Evolutionary conservation across 202 grass and related monocot species (phyloP).

Genomic region (Carex arenaria): DNA sequence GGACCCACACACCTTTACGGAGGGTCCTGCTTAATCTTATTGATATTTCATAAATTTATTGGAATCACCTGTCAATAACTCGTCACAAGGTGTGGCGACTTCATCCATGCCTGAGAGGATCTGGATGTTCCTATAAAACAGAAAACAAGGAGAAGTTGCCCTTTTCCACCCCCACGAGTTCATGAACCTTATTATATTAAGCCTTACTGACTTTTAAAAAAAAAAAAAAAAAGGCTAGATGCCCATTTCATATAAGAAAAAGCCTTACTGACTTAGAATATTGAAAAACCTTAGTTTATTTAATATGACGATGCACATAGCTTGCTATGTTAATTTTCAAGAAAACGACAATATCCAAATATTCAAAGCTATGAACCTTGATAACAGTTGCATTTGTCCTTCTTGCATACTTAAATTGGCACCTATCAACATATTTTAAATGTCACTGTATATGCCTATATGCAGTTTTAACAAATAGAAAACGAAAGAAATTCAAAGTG

Average conservation of each 20-base stretch:
- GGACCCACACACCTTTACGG: too few relatives aligned
- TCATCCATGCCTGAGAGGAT: constrained; percentile 1
- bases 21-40: background rate
- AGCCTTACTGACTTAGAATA: background rate
- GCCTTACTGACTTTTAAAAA: too few relatives aligned
- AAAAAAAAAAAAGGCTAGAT: too few relatives aligned
- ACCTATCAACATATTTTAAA: background rate
- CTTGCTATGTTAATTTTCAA: background rate
- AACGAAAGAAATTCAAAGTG: background rate
- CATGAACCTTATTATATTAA: background rate
- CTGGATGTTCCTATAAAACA: constrained; percentile 8
- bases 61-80: background rate
- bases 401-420: background rate
- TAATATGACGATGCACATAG: background rate
- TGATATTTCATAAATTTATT: background rate
- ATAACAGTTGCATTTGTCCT: background rate
- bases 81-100: background rate
- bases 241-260: too few relatives aligned
- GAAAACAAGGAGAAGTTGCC: constrained; percentile 14
- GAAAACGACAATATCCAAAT: constrained; percentile 7
- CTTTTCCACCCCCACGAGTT: constrained; percentile 14
- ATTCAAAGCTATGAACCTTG: background rate
- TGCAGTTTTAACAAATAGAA: background rate
- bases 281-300: background rate
- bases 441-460: background rate